phyloP scores from a whole-genome alignment of 352 stramenopile species.

The Pythium rishiriense region DNA sequence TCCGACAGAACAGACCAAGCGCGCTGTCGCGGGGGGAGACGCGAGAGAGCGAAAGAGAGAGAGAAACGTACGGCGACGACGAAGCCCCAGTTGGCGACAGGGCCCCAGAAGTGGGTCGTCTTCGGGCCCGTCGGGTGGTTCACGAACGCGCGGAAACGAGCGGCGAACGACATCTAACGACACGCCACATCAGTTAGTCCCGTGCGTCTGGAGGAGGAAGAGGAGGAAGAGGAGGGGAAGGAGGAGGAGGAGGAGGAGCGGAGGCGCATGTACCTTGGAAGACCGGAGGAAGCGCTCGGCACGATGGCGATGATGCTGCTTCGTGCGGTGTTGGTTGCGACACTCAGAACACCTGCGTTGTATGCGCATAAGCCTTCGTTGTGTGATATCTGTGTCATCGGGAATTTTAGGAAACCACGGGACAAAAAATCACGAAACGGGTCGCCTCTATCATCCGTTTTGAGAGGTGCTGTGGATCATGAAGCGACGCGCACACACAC shows the following conservation, averaged over 20 bases:
- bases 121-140: slow-evolving; percentile 83
- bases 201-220: not conserved
- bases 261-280: not conserved
- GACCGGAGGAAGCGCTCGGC: not conserved
- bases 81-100: slow-evolving; percentile 89
- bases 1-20: too few relatives aligned
- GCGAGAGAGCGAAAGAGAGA: too few relatives aligned
- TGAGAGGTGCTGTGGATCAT: too few relatives aligned
- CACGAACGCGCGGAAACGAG: slow-evolving; percentile 66
- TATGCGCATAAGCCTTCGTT: slow-evolving; percentile 4
- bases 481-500: too few relatives aligned
- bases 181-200: not conserved
- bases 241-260: not conserved
- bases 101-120: slow-evolving; percentile 89
- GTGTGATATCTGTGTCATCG: not conserved
- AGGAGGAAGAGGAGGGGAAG: not conserved
- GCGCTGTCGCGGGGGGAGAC: too few relatives aligned
- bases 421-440: too few relatives aligned
- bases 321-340: not conserved
- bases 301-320: slow-evolving; percentile 18
- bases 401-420: too few relatives aligned
- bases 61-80: slow-evolving; percentile 73
- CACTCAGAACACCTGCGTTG: not conserved
- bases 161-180: slow-evolving; percentile 33
- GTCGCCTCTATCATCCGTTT: too few relatives aligned